A percentile compares a stretch with the other conserved stretches of the same genome.
phyloP scores from a whole-genome alignment of 2,329 filamentous ascomycete species.

The Metarhizium album region DNA sequence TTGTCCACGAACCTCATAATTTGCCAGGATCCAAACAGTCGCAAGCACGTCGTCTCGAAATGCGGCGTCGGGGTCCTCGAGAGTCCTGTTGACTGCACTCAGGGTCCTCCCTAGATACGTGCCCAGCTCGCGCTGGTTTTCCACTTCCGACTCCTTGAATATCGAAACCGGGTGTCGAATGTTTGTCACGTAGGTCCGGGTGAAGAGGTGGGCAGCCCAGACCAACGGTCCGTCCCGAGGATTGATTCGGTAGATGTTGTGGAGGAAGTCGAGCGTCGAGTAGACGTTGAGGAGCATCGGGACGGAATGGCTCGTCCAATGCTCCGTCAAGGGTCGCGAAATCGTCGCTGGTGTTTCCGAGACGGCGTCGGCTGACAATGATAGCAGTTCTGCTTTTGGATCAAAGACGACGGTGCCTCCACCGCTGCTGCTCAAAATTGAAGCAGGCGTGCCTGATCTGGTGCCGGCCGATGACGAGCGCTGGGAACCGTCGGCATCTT shows the following conservation, averaged over 20 bases:
- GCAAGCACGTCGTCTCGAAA: conserved; percentile 25
- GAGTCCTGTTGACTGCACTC: conserved; percentile 26
- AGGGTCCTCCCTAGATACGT: conserved; percentile 26
- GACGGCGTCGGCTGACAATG: not conserved
- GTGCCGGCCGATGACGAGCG: not conserved
- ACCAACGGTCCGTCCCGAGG: conserved; percentile 23
- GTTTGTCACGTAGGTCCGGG: conserved; percentile 29
- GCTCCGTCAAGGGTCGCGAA: conserved; percentile 18
- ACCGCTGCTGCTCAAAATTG: conserved; percentile 1
- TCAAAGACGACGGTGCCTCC: conserved; percentile 7
- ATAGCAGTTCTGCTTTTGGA: not conserved
- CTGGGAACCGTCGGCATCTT: not conserved
- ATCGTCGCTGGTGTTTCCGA: conserved; percentile 9
- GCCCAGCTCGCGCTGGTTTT: conserved; percentile 22
- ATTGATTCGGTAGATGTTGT: conserved; percentile 16
- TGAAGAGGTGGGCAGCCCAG: conserved; percentile 29
- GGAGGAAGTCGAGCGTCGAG: conserved; percentile 23
- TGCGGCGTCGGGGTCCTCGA: conserved; percentile 18
- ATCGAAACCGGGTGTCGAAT: conserved; percentile 21
- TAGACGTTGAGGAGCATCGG: conserved; percentile 29
- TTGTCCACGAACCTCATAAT: conserved; percentile 24
- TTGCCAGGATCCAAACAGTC: conserved; percentile 29
- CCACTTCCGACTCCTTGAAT: conserved; percentile 12
- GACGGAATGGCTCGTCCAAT: conserved; percentile 28
- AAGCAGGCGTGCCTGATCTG: conserved; percentile 1